Base-by-base conservation (phyloP, 2,329 filamentous ascomycete species). In the Eutypa lata region DNA sequence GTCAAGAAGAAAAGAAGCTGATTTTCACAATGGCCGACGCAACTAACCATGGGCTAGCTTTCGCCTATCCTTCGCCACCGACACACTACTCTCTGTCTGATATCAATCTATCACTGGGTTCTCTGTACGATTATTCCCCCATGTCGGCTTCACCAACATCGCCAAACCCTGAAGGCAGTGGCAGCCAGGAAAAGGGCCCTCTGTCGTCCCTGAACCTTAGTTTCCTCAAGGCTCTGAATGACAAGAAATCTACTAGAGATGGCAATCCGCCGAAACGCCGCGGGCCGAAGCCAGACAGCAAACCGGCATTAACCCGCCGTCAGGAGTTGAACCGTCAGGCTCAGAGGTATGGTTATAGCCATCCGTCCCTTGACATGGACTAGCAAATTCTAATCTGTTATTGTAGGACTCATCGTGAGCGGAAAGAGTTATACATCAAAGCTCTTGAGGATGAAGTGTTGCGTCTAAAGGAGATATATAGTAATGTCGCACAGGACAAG, bases 261-360 rank as follows among this genome's bases (percentile, higher is more conserved):
- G 92, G 91, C 45, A 88, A 94, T 65, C 80, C 88, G 8, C 85
- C 90, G 2, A 99, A 97, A 74, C 85, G 90, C 60, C 85, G 94
- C 71, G 94, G 94, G 1, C 94, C 94, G 0, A 97, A 97, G 70
- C 94, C 94, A 19, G 94, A 97, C 70, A 95, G 89, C 76, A 97
- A 96, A 68, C 94, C 94, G 18, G 93, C 94, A 44, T 75, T 96
- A 64, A 97, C 93, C 19, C 82, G 93, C 57, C 84, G 93, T 58
- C 94, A 97, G 68, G 93, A 97, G 71, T 76, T 97, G 56, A 97
- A 97, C 68, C 84, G 94, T 58, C 93, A 97, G 74, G 94, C 94
- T 28, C 94, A 97, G 72, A 88, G 92, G 92, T 95, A 83, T 62
- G 73, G 38, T 21, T 21, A 31, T 49, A 48, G 13, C 42, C 24